phyloP scores from a whole-genome alignment of 2,329 filamentous ascomycete genomes.

The Fusarium musae region DNA sequence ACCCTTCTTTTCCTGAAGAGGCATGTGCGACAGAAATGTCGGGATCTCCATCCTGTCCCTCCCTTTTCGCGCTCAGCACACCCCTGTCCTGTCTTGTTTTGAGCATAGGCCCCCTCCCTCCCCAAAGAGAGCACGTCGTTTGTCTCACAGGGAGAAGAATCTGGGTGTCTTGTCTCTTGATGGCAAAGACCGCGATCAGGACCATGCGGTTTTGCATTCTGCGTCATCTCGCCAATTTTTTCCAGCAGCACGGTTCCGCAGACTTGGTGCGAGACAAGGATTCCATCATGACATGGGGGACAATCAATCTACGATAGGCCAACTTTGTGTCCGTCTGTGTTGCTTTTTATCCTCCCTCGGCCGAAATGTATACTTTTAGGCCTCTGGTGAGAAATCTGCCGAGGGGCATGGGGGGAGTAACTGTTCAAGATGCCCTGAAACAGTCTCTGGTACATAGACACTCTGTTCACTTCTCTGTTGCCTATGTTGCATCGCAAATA shows the following conservation, averaged over 20 bases:
- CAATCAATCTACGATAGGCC: slow-evolving; percentile 10
- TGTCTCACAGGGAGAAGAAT: slow-evolving; percentile 18
- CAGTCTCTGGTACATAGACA: background rate
- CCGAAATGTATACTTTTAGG: background rate
- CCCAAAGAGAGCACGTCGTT: background rate
- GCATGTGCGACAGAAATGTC: slow-evolving; percentile 3
- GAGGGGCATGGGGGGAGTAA: background rate
- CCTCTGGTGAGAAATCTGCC: background rate
- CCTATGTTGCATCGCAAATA: slow-evolving; percentile 14
- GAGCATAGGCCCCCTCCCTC: background rate
- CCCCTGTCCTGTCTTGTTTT: background rate
- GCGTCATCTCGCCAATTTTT: slow-evolving; percentile 34
- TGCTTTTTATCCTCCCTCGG: background rate
- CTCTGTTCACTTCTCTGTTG: background rate
- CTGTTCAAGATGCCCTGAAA: slow-evolving; percentile 6
- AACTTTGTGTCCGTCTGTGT: background rate
- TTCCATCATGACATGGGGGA: slow-evolving; percentile 5
- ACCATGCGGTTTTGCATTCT: slow-evolving; percentile 5
- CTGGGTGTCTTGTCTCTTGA: background rate
- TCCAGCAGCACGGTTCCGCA: slow-evolving; percentile 35
- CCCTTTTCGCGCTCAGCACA: background rate
- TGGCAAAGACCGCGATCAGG: background rate
- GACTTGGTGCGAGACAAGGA: slow-evolving; percentile 7
- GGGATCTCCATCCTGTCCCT: background rate
- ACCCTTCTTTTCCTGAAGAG: background rate